These are phyloP conservation scores for Allantophomopsis cytisporea DNA, from an alignment of 2,329 filamentous ascomycete genomes.

Conservation along the genomic window DNA sequence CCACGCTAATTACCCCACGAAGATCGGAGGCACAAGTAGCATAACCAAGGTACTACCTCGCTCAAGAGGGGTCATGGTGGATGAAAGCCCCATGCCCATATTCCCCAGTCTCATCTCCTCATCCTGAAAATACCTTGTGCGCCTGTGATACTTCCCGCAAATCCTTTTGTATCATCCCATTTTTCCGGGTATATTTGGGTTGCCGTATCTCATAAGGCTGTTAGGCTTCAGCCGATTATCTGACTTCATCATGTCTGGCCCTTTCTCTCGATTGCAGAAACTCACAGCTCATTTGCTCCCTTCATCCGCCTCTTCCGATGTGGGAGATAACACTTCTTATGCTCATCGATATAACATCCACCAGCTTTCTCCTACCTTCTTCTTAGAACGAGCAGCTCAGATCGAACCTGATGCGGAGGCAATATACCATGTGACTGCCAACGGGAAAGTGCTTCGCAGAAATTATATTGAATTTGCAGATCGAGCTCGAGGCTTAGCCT, in stretches of 20 bases:
- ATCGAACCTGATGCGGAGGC: constrained; percentile 82
- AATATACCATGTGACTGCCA: constrained; percentile 74
- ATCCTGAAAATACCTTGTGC: no score
- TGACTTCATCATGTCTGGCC: constrained; percentile 44
- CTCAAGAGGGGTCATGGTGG: no score
- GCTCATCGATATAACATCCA: constrained; percentile 44
- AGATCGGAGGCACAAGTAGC: no score
- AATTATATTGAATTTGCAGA: constrained; percentile 75
- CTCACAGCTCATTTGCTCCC: constrained; percentile 37
- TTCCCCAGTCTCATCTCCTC: no score
- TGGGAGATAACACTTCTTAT: constrained; percentile 6
- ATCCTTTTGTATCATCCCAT: no score
- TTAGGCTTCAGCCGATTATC: no score
- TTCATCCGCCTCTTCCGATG: constrained; percentile 16
- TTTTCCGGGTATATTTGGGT: no score
- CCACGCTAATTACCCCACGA: no score
- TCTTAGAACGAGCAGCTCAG: constrained; percentile 70
- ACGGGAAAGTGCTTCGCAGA: constrained; percentile 59
- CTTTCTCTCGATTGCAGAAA: constrained; percentile 44
- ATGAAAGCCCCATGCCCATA: no score
- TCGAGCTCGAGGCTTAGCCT: constrained; percentile 75
- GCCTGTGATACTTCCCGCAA: no score
- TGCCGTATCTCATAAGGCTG: no score
- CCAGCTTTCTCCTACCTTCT: constrained; percentile 75
- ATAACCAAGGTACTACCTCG: no score